phyloP scores from a whole-genome alignment of 208 protist genomes.

The Trypanosoma congolense region DNA sequence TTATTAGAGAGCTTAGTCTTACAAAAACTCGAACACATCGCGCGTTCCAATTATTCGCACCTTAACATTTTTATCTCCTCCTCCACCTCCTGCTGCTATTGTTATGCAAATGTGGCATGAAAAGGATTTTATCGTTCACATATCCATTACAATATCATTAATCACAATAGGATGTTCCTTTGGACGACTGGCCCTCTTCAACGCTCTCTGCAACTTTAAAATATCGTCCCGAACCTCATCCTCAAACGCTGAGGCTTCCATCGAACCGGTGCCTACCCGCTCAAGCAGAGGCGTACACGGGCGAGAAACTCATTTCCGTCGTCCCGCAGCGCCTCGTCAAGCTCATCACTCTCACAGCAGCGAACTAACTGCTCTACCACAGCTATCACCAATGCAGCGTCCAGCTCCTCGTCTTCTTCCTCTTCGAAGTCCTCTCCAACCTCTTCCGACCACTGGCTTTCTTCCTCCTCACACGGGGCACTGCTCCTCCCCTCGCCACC shows the following conservation, averaged over 20 bases:
- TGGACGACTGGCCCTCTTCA: conserved; percentile 47
- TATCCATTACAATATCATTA: conserved; percentile 71
- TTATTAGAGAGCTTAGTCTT: no score
- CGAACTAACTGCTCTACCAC: conserved; percentile 63
- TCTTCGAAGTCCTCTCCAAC: conserved; percentile 33
- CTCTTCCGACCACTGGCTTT: not conserved
- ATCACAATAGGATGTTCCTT: conserved; percentile 64
- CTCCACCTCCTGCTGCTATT: no score
- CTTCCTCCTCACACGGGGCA: not conserved
- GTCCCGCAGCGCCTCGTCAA: conserved; percentile 31
- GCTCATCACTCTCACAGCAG: conserved; percentile 65
- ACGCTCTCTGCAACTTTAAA: conserved; percentile 42
- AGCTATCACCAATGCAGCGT: conserved; percentile 55
- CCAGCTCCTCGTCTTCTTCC: conserved; percentile 62
- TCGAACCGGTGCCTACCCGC: conserved; percentile 20
- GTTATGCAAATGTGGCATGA: no score
- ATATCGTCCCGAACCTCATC: conserved; percentile 35
- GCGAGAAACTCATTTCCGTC: conserved; percentile 35
- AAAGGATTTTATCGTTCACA: conserved; percentile 20
- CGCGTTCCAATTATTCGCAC: no score
- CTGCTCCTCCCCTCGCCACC: conserved; percentile 2
- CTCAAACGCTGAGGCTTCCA: conserved; percentile 27
- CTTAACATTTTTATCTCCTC: no score
- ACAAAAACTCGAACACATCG: no score
- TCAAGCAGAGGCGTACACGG: conserved; percentile 35